phyloP scores from a whole-genome alignment of 2,329 filamentous ascomycete genomes.

The Cordyceps farinosa region DNA sequence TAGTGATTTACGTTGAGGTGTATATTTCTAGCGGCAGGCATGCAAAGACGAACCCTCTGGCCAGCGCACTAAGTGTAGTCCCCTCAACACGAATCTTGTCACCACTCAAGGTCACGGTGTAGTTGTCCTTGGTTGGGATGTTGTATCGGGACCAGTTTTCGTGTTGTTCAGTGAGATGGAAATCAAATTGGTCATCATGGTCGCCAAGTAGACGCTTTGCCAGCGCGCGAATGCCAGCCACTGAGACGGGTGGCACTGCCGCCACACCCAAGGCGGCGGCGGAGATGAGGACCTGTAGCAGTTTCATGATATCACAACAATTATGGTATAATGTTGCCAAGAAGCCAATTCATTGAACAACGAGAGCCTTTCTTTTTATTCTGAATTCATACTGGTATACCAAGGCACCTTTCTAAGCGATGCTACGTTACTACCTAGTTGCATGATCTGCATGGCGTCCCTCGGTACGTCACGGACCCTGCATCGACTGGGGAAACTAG shows the following conservation, averaged over 20 bases:
- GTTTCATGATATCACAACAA: too few relatives aligned
- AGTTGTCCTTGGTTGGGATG: slow-evolving; percentile 4
- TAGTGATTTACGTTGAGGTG: not conserved
- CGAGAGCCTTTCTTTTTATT: too few relatives aligned
- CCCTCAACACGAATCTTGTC: slow-evolving; percentile 14
- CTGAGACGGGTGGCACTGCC: not conserved
- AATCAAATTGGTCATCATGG: slow-evolving; percentile 3
- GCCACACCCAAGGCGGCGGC: too few relatives aligned
- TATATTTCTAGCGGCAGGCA: not conserved
- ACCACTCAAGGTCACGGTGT: not conserved
- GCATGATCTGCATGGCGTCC: too few relatives aligned
- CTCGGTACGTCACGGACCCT: too few relatives aligned
- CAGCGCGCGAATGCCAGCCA: slow-evolving; percentile 3
- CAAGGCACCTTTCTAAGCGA: too few relatives aligned
- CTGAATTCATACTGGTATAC: too few relatives aligned
- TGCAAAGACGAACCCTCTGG: not conserved
- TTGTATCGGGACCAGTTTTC: slow-evolving; percentile 11
- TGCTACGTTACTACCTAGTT: too few relatives aligned
- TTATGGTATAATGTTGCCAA: too few relatives aligned
- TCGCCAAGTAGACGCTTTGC: not conserved
- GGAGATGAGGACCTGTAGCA: too few relatives aligned
- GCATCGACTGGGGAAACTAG: too few relatives aligned
- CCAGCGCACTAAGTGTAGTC: slow-evolving; percentile 12
- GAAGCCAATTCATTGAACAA: too few relatives aligned
- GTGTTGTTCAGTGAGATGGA: not conserved